Percentiles rank a stretch among this genome's conserved stretches.
Evolutionary conservation across 1,284 basidiomycete genomes (phyloP).

Genomic region (Sanghuangporus weigelae): DNA sequence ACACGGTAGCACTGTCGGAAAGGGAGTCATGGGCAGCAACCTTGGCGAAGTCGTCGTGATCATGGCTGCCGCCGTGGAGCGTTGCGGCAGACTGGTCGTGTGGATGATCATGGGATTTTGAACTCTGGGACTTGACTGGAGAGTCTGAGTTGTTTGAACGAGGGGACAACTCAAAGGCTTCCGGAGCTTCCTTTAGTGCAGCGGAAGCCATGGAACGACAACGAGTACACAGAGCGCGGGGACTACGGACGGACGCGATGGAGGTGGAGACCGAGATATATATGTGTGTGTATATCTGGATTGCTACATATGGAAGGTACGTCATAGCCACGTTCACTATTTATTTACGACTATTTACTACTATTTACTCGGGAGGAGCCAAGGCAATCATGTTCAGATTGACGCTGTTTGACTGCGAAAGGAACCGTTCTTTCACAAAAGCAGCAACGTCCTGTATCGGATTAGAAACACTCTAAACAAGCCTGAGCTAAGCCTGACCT

Average conservation of each 20-base stretch:
- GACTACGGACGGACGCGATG: background rate
- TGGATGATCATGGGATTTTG: background rate
- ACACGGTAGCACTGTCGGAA: constrained; percentile 55
- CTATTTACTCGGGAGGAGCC: background rate
- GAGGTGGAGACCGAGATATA: background rate
- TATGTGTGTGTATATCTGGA: background rate
- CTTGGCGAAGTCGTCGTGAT: background rate
- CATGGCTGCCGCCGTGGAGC: background rate
- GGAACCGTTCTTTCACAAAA: constrained; percentile 61
- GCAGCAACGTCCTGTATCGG: constrained; percentile 57
- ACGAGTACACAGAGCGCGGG: background rate
- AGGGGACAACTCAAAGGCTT: constrained; percentile 11
- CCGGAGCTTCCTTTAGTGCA: background rate
- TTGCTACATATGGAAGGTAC: background rate
- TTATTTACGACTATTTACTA: background rate
- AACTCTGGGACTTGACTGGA: background rate
- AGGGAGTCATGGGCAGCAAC: constrained; percentile 15
- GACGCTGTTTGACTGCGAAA: constrained; percentile 49
- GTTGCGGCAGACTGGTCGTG: constrained; percentile 1
- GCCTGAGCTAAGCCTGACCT: constrained; percentile 32
- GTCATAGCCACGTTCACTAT: background rate
- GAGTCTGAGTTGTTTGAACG: constrained; percentile 11
- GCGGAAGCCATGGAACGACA: background rate
- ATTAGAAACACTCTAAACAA: background rate
- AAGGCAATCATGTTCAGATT: constrained; percentile 38